These are phyloP conservation scores for Cutaneotrichosporon sp. DNA, from an alignment of 1,284 basidiomycete species.

Conservation along the genomic window DNA sequence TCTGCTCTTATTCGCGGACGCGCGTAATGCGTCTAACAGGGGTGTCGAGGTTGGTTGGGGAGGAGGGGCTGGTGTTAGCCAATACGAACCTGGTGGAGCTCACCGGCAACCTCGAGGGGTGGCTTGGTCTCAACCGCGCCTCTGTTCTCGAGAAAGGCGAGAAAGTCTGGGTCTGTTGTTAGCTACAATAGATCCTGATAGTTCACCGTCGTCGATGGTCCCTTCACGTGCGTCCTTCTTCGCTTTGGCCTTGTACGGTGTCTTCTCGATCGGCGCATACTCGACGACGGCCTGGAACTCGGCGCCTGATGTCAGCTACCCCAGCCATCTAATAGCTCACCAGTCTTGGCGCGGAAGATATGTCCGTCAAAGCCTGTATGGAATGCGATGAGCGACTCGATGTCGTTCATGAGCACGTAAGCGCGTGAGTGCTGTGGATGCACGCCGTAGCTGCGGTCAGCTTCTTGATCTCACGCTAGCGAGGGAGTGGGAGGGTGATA, in stretches of 20 bases:
- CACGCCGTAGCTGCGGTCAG: slow-evolving; percentile 60
- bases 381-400: slow-evolving; percentile 70
- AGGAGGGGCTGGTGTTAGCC: slow-evolving; percentile 26
- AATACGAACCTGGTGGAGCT: slow-evolving; percentile 34
- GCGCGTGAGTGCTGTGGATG: slow-evolving; percentile 82
- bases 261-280: slow-evolving; percentile 87
- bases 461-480: background rate
- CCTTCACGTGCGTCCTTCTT: slow-evolving; percentile 50
- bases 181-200: background rate
- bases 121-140: slow-evolving; percentile 46
- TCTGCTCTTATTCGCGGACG: slow-evolving; percentile 42
- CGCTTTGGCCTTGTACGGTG: slow-evolving; percentile 39
- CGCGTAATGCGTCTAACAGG: slow-evolving; percentile 77
- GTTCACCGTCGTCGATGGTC: slow-evolving; percentile 47
- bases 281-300: slow-evolving; percentile 87
- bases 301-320: slow-evolving; percentile 61
- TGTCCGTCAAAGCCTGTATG: slow-evolving; percentile 88
- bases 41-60: slow-evolving; percentile 70
- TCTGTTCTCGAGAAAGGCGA: slow-evolving; percentile 70
- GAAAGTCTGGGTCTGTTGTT: slow-evolving; percentile 70
- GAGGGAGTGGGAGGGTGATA: no score
- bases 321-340: slow-evolving; percentile 52
- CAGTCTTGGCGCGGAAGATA: slow-evolving; percentile 84
- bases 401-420: slow-evolving; percentile 82
- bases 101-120: slow-evolving; percentile 66